Evolutionary conservation across 306 rosid species (phyloP), one percentile per base, ranked within the genome.

Genomic region (Erythrophleum fordii): DNA sequence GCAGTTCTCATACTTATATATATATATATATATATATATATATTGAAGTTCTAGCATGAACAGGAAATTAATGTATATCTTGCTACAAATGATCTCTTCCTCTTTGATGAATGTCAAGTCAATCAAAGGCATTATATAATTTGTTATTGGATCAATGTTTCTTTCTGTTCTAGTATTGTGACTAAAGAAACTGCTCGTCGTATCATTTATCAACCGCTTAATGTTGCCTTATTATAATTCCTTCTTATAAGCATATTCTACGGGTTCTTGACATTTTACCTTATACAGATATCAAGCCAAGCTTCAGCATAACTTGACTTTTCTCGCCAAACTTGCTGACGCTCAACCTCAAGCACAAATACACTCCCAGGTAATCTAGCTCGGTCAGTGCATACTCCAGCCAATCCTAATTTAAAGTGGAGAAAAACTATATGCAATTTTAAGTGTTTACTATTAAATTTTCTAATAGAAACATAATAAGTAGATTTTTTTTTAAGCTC

Each of bases 281-380:
- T 75, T 65, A 48, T 51, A 44, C 80, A 90, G 94, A 64, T 81
- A n/a, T 69, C 86, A 83, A 77, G 85, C 83, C 51, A 80, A 41
- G 83, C 94, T 90, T 81, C 90, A 88, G 85, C 58, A 83, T n/a
- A 90, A 90, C 89, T 83, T 90, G 86, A 83, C 81, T 37, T 78
- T 72, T 65, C 89, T 88, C 5, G 86, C 87, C 69, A 81, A 60
- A 74, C 82, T 86, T 20, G 92, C 92, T 5, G 89, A 88, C 69
- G 75, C 66, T 49, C 87, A 48, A n/a, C 66, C 82, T 48, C 85
- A 45, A 56, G 73, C 60, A 9, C 81, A 80, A 25, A 69, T 22
- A 6, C 85, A 71, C 20, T 59, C 86, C 69, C 92, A 78, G 90
- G 94, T 90, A 75, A 53, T 82, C 81, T 66, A 46, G 18, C 62